Evolutionary conservation across 2,329 filamentous ascomycete genomes (phyloP).

Genomic region (Diaporthe sp.): DNA sequence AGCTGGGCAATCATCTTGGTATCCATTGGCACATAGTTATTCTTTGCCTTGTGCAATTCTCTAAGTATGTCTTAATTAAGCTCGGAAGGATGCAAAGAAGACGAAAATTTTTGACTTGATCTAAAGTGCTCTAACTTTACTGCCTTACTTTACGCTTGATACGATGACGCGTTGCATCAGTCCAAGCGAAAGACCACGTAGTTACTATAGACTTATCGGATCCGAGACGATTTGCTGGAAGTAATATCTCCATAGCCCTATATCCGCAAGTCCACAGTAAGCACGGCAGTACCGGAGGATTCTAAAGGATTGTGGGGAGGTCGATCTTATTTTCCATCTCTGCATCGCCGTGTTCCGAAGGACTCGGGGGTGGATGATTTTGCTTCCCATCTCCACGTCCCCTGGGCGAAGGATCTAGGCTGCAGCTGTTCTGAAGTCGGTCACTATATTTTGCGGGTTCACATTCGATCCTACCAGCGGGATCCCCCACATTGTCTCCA

Average conservation of each 20-base stretch:
- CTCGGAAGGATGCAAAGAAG: neutral
- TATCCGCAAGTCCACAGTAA: neutral
- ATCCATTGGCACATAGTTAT: neutral
- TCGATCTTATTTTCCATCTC: neutral
- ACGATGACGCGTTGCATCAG: neutral
- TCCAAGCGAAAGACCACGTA: neutral
- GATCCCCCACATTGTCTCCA: neutral
- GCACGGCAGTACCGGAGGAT: neutral
- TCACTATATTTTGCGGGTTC: neutral
- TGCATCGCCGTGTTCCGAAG: neutral
- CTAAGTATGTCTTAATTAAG: fast-evolving
- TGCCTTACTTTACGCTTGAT: neutral
- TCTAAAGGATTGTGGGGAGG: neutral
- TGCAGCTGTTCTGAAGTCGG: neutral
- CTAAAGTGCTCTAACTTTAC: neutral
- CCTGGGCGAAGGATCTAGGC: constrained; percentile 5
- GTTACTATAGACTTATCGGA: neutral
- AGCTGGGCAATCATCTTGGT: neutral
- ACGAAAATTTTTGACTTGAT: neutral
- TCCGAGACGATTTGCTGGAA: neutral
- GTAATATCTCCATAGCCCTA: neutral
- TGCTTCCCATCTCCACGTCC: neutral
- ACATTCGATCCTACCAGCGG: neutral
- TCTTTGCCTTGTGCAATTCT: neutral
- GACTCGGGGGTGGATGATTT: neutral